phyloP scores from a whole-genome alignment of 2,329 filamentous ascomycete genomes.

The Eutypella sp. region DNA sequence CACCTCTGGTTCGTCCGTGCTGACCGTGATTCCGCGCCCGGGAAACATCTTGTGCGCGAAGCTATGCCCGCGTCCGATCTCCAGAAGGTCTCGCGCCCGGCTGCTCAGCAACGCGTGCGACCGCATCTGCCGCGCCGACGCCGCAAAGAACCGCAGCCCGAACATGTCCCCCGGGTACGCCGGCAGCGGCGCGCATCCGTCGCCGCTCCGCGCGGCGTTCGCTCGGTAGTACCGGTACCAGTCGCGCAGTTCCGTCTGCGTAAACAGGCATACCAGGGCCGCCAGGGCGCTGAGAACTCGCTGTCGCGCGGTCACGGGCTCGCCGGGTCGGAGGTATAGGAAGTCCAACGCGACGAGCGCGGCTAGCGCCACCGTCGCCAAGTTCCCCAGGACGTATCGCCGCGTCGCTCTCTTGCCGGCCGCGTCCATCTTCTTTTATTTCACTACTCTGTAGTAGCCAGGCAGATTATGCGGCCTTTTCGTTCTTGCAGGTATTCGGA shows the following conservation, averaged over 20 bases:
- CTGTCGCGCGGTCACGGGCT: neutral
- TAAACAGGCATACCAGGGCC: conserved; percentile 8
- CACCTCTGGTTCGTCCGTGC: conserved; percentile 34
- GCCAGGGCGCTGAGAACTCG: conserved; percentile 8
- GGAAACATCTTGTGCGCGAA: conserved; percentile 20
- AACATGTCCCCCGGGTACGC: conserved; percentile 16
- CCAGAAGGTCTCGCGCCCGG: conserved; percentile 6
- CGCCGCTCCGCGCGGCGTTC: conserved; percentile 8
- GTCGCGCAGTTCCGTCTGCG: conserved; percentile 12
- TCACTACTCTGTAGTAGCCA: no score
- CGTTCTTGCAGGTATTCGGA: no score
- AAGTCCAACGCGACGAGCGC: conserved; percentile 7
- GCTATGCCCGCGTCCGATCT: conserved; percentile 18
- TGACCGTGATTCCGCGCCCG: conserved; percentile 8
- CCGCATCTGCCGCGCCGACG: conserved; percentile 11
- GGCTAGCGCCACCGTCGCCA: conserved; percentile 2
- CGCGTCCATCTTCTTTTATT: neutral
- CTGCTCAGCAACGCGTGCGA: conserved; percentile 14
- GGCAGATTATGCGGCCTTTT: no score
- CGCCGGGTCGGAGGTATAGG: conserved; percentile 8
- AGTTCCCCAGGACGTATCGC: conserved; percentile 12
- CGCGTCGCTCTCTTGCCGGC: conserved; percentile 5
- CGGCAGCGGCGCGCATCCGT: conserved; percentile 16
- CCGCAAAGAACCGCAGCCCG: conserved; percentile 20
- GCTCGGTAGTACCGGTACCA: conserved; percentile 13